These are phyloP conservation scores for Plasmodium fragile DNA, from an alignment of 169 alveolate genomes.

Conservation along the genomic window DNA sequence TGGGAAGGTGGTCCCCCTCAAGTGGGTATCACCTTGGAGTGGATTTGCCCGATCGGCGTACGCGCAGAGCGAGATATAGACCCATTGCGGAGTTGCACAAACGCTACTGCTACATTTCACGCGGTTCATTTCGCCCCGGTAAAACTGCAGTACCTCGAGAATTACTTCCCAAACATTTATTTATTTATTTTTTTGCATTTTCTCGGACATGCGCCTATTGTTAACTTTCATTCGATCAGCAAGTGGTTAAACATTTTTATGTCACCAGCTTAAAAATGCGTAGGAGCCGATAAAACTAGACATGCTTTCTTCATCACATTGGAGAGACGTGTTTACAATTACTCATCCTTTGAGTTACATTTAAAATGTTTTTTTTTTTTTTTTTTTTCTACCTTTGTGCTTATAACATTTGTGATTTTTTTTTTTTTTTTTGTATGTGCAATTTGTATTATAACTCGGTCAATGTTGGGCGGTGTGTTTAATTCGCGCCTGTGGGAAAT, in stretches of 20 bases:
- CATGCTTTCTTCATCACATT: background rate
- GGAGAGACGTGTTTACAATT: background rate
- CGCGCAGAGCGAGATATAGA: background rate
- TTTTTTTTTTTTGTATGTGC: background rate
- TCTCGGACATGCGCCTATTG: background rate
- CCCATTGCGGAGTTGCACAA: background rate
- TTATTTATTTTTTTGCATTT: background rate
- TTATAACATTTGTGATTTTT: background rate
- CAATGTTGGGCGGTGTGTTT: background rate
- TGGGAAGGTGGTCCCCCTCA: background rate
- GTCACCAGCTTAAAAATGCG: background rate
- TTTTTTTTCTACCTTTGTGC: background rate
- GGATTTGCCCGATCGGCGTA: background rate
- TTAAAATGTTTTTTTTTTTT: background rate
- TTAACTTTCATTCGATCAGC: constrained; percentile 1
- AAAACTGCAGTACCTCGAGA: background rate
- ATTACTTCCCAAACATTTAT: background rate
- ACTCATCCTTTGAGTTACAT: background rate
- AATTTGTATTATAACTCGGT: background rate
- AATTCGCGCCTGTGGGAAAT: background rate
- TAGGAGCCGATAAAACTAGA: background rate
- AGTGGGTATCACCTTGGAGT: background rate
- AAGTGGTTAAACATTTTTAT: background rate
- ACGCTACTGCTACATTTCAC: background rate
- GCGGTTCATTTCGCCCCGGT: background rate